A percentile compares a stretch with the other conserved stretches of the same genome.
Conservation (phyloP, 2,329 filamentous ascomycete genomes). For the Hypoxylon sp. region DNA sequence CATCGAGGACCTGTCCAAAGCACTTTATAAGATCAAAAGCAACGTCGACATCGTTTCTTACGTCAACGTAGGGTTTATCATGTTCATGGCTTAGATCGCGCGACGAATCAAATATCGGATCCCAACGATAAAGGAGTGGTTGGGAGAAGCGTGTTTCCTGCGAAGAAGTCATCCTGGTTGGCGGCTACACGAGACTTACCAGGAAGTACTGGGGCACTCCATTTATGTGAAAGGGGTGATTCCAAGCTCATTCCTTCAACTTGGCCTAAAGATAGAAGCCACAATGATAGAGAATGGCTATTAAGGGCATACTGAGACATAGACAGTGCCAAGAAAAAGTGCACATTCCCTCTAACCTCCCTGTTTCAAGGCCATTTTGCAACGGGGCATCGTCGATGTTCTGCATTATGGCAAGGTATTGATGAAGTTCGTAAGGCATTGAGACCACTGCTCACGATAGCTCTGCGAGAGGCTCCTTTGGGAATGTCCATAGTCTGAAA, state of each 20-base stretch:
- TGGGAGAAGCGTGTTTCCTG: slow-evolving; percentile 2
- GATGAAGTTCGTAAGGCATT: neutral
- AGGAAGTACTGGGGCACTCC: neutral
- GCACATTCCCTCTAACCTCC: slow-evolving; percentile 11
- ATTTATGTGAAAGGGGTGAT: neutral
- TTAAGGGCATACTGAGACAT: neutral
- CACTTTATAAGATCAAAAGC: neutral
- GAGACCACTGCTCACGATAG: neutral
- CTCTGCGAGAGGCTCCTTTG: neutral
- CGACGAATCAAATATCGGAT: slow-evolving; percentile 18
- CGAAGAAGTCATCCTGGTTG: slow-evolving; percentile 13
- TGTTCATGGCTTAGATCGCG: slow-evolving; percentile 5
- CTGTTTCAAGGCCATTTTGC: neutral
- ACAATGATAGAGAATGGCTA: neutral
- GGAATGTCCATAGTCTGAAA: neutral
- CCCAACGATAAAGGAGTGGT: slow-evolving; percentile 22
- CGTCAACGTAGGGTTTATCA: slow-evolving; percentile 9
- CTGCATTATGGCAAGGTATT: neutral
- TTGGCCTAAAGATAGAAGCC: neutral
- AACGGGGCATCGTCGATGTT: neutral
- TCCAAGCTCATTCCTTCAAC: neutral
- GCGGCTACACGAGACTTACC: neutral
- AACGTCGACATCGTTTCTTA: neutral
- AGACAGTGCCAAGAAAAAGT: slow-evolving; percentile 1
- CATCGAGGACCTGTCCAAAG: slow-evolving; percentile 26